These are phyloP conservation scores for Rhizopogon parksii DNA, from an alignment of 1,284 basidiomycete species.

Conservation along the genomic window DNA sequence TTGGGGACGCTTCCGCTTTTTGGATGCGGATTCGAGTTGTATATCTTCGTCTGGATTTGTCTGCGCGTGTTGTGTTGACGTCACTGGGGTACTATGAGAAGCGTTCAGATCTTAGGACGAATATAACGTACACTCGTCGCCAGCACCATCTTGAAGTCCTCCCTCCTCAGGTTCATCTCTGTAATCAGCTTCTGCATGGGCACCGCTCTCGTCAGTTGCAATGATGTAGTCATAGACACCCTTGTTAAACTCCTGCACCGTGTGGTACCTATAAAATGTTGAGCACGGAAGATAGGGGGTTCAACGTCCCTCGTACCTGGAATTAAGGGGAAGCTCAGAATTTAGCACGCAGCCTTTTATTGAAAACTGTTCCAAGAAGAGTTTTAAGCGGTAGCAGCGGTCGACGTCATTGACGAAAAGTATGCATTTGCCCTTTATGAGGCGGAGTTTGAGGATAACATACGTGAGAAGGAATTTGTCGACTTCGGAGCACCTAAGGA, in stretches of 20 bases:
- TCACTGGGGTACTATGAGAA: conserved; percentile 10
- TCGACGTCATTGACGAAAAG: conserved; percentile 98
- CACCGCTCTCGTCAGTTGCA: conserved; percentile 85
- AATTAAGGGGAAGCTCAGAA: conserved; percentile 92
- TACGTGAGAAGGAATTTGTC: conserved; percentile 96
- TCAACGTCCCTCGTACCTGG: conserved; percentile 43
- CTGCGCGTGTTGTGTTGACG: background rate
- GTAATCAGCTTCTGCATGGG: conserved; percentile 46
- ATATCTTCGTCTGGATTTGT: background rate
- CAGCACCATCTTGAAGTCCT: conserved; percentile 1
- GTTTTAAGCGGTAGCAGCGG: conserved; percentile 88
- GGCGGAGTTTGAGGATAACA: conserved; percentile 90
- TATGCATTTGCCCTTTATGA: conserved; percentile 95
- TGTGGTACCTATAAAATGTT: conserved; percentile 68
- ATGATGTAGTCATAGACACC: conserved; percentile 99
- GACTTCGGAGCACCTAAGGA: conserved; percentile 73
- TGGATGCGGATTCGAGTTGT: conserved; percentile 15
- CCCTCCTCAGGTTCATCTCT: conserved; percentile 34
- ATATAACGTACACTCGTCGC: conserved; percentile 14
- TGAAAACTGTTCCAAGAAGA: conserved; percentile 97
- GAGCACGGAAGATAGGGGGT: background rate
- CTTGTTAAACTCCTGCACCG: conserved; percentile 98
- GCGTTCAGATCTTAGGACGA: background rate
- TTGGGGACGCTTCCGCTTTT: conserved; percentile 29
- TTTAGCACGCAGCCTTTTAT: conserved; percentile 96